Conservation (phyloP, 495 filamentous ascomycete genomes). For the Ascodesmis nigricans region DNA sequence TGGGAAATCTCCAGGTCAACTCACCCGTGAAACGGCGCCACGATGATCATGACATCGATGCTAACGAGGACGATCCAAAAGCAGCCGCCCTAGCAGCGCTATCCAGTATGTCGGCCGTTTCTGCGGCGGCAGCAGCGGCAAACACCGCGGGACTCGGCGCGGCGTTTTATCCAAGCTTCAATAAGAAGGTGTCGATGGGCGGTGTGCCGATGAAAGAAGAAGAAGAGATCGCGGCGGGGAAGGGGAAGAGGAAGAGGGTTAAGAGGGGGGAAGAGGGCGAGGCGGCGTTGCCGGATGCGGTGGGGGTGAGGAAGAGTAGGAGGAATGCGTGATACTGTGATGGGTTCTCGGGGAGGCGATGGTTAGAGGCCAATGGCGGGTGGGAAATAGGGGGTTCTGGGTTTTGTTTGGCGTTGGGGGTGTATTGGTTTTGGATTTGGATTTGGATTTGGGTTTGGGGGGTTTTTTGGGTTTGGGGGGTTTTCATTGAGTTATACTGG, state of each 20-base stretch:
- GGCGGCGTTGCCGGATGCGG: slow-evolving; percentile 10
- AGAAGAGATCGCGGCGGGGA: slow-evolving; percentile 10
- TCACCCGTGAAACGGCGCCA: slow-evolving; percentile 11
- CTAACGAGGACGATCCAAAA: slow-evolving; percentile 4
- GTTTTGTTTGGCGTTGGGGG: no score
- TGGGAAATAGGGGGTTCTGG: slow-evolving; percentile 1
- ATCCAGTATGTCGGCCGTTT: background rate
- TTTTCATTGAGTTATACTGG: no score
- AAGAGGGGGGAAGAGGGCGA: slow-evolving; percentile 10
- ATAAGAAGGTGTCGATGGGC: background rate
- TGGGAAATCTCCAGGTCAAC: slow-evolving; percentile 18
- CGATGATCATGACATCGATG: background rate
- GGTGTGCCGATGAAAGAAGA: slow-evolving; percentile 2
- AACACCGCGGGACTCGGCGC: slow-evolving; percentile 10
- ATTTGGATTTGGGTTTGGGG: no score
- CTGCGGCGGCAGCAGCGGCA: background rate
- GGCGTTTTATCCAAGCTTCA: slow-evolving; percentile 4
- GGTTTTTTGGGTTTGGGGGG: no score
- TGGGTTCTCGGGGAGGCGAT: slow-evolving; percentile 6
- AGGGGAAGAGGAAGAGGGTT: slow-evolving; percentile 14
- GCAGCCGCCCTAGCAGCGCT: slow-evolving; percentile 1
- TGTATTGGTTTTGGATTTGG: no score
- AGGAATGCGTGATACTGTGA: slow-evolving; percentile 3
- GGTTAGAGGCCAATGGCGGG: background rate
- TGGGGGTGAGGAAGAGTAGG: background rate